Base-by-base conservation (phyloP, 2,329 filamentous ascomycete species). In the Fusarium nanum region DNA sequence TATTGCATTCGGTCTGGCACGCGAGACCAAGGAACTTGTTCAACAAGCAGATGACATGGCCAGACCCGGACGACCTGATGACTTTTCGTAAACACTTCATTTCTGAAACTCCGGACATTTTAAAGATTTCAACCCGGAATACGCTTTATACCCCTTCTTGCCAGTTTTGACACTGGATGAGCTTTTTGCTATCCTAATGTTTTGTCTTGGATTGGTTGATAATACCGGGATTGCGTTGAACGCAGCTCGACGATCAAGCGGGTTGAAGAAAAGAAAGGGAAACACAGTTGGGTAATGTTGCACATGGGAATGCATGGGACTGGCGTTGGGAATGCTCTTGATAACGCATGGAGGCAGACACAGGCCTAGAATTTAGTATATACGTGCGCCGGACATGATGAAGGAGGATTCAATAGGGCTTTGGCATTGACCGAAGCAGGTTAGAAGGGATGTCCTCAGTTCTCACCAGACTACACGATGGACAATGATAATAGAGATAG, bases 1-100 rank as follows among this genome's bases (percentile, higher is more conserved):
- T 4, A 89, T 96, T 72, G 93, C 93, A n/a, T 97, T 97, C 79
- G 92, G 93, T 80, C 91, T 95, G 76, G 93, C 92, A 9, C 86
- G 92, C 64, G 92, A 94, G 80, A 92, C 91, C 54, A 96, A 95
- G 83, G 93, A 92, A 77, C 82, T 93, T 64, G 79, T 80, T 25
- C 81, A 84, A 70, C 77, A 77, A n/a, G 77, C 85, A 13, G 82
- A 81, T 58, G 77, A 78, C 71, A 70, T 83, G 56, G 77, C 76
- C 27, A 68, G 60, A 48, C 60, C 72, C 32, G 61, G 70, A 54
- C 78, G 78, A 27, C 76, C 72, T 53, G 82, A 86, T 66, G 85
- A 86, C 65, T 86, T 85, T 79, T 83, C 84, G 57, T 84, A 76
- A 81, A 62, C 58, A 62, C 42, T 65, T 69, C 41, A 54, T 52